Conservation (phyloP, 73 alveolate species). For the Paramecium primaurelia region DNA sequence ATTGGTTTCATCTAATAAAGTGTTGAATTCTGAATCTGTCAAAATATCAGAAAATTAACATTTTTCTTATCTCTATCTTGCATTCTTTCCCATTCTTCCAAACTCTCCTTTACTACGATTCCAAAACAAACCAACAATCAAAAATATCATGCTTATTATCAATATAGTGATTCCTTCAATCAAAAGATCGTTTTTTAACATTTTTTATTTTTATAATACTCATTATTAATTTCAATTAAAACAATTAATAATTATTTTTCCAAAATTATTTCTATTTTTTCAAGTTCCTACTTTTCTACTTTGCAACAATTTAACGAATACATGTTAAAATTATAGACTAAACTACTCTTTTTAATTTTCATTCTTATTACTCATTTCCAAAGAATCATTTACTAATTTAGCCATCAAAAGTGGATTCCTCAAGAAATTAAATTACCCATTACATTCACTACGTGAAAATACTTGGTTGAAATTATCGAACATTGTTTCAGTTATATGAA, state of each 20-base stretch:
- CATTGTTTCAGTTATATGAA: not conserved
- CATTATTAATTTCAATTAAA: not conserved
- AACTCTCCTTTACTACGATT: not conserved
- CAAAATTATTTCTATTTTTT: not conserved
- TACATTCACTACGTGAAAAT: not conserved
- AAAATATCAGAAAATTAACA: not conserved
- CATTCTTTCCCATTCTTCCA: not conserved
- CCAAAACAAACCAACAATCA: not conserved
- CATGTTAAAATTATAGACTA: not conserved
- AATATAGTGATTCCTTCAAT: not conserved
- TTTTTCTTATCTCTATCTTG: not conserved
- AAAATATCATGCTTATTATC: not conserved
- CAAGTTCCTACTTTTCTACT: not conserved
- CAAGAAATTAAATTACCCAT: not conserved
- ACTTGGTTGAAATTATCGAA: not conserved
- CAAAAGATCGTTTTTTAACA: not conserved
- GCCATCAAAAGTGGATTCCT: not conserved
- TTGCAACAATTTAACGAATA: not conserved
- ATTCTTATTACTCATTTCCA: not conserved
- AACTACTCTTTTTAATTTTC: not conserved
- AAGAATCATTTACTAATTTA: not conserved
- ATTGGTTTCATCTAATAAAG: not conserved
- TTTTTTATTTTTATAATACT: not conserved
- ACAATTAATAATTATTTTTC: too few species aligned
- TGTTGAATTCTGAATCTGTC: slow-evolving; percentile 27